Evolutionary conservation across 2,329 filamentous ascomycete genomes (phyloP), one percentile per base, ranked within the genome.

Genomic region (Penicillium sp.): DNA sequence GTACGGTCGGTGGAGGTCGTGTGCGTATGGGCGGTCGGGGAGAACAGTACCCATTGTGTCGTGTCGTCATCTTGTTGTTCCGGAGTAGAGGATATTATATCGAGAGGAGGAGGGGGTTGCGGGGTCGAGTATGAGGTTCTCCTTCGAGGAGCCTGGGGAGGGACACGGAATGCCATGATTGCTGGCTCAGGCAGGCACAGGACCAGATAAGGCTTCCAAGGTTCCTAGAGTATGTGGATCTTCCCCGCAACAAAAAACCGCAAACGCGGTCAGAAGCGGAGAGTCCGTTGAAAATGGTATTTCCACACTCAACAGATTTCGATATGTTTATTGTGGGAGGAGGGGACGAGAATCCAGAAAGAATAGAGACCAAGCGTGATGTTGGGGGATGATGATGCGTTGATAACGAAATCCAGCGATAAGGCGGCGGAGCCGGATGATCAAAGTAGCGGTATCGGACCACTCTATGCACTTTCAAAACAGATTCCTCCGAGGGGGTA

Each of bases 1-100:
- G 79, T 93, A 71, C 75, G 87, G 78, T 78, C 84, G 69, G 75
- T 90, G 73, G 73, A 85, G 47, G 87, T 86, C 37, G 90, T 87
- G 58, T 84, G 87, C 45, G 88, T 91, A 52, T 88, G 83, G 60
- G 89, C 87, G 5, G 87, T 87, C 1, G 91, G 91, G 8, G 92
- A 91, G 80, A 99, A 99, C 63, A 99, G 86, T 54, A 98, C 89
- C 95, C 95, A 99, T 84, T 96, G 93, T 75, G 95, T 89, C 13
- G 91, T 89, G 63, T 93, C 89, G 60, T 90, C 86, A 58, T 86
- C 77, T 44, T 77, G 70, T 21, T 79, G 75, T 62, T 80, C 68
- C 9, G 64, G 55, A 9, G 65, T 55, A n/a, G 68, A 53, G 16
- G 68, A 55, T 39, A 69, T 62, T 37, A 68, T 61, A 37, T 73